A percentile compares a stretch with the other conserved stretches of the same genome.
Conservation (phyloP, 2,329 filamentous ascomycete genomes). For the Aspergillus neoniger region DNA sequence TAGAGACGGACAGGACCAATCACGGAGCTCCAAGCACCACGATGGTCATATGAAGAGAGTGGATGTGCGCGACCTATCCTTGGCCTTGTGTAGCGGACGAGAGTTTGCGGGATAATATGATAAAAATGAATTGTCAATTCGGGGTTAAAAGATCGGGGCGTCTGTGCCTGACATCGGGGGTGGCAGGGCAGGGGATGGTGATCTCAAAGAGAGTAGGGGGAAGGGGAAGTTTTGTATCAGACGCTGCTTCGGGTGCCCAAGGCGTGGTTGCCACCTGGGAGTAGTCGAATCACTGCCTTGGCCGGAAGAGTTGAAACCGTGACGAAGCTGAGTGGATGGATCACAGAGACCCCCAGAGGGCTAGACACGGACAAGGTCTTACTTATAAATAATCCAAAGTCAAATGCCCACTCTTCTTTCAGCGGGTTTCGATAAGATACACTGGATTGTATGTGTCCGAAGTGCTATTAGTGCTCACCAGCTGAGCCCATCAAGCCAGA, state of each 20-base stretch:
- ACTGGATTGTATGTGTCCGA: neutral
- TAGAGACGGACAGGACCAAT: slow-evolving; percentile 19
- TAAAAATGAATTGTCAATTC: neutral
- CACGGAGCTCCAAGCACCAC: slow-evolving; percentile 8
- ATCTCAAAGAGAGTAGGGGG: slow-evolving; percentile 6
- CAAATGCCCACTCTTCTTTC: slow-evolving; percentile 1
- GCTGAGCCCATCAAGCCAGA: neutral
- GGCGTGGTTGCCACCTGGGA: slow-evolving; percentile 1
- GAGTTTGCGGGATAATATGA: slow-evolving; percentile 12
- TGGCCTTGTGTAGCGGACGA: slow-evolving; percentile 20
- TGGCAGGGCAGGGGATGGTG: slow-evolving; percentile 6
- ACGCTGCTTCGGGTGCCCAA: slow-evolving; percentile 1
- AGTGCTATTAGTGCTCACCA: neutral
- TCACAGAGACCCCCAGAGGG: neutral
- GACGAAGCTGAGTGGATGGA: neutral
- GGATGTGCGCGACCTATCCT: slow-evolving; percentile 17
- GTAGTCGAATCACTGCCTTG: slow-evolving; percentile 1
- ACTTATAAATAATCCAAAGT: neutral
- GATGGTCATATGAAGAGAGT: slow-evolving; percentile 24
- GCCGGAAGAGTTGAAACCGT: neutral
- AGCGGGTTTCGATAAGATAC: neutral
- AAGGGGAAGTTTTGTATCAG: slow-evolving; percentile 21
- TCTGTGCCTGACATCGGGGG: neutral
- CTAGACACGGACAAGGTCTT: neutral
- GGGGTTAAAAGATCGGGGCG: neutral